phyloP scores from a whole-genome alignment of 495 filamentous ascomycete genomes.

The Neurospora sp. region DNA sequence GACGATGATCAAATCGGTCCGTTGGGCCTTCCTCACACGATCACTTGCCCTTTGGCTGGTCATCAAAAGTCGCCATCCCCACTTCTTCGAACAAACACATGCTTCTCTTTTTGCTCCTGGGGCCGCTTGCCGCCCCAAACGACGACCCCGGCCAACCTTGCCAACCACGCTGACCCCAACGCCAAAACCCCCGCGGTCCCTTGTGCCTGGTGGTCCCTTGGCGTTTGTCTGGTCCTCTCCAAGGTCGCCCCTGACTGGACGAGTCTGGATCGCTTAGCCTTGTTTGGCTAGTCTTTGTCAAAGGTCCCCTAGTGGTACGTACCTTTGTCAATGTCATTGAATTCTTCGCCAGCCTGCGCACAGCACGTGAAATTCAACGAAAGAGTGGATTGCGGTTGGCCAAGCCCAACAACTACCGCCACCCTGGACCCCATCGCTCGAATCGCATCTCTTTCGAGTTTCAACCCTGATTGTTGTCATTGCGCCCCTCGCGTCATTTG shows the following conservation, averaged over 20 bases:
- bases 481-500: neutral
- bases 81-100: neutral
- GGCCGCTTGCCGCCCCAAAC: neutral
- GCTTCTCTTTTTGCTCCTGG: neutral
- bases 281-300: neutral
- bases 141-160: neutral
- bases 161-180: neutral
- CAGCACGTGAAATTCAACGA: neutral
- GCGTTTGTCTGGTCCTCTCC: neutral
- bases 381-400: neutral
- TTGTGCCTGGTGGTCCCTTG: neutral
- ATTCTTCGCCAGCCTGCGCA: no score
- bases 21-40: conserved; percentile 11
- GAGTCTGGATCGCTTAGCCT: neutral
- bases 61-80: conserved; percentile 4
- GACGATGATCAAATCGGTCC: neutral
- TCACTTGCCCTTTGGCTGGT: conserved; percentile 12
- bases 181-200: neutral
- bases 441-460: neutral
- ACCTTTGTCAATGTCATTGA: no score
- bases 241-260: neutral
- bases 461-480: neutral
- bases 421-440: neutral
- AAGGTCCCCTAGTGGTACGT: neutral
- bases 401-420: neutral